Base-by-base conservation (phyloP, 371 early-diverging fungal genomes). In the Zopfochytrium polystomum region DNA sequence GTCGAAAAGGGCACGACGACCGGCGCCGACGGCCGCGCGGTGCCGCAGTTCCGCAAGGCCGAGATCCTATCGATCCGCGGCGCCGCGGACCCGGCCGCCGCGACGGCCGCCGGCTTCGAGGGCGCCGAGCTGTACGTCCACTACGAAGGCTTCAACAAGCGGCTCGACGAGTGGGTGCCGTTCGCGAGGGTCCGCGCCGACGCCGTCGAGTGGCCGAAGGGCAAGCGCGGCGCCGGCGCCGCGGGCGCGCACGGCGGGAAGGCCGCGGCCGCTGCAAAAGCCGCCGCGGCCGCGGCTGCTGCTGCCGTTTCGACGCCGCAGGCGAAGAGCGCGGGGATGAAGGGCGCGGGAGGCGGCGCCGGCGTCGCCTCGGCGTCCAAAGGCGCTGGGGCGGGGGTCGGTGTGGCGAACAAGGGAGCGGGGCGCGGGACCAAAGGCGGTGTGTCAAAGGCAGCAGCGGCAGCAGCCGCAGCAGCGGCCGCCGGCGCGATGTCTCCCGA, bases 121-220 rank as follows among this genome's bases (percentile, higher is more conserved):
- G 43, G 78, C n/a, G 63, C 79, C 18, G 88, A 92, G 75, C 97
- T 90, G 71, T 99, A 99, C 77, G 93, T 99, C 1, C 99, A 99
- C 72, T 99, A 97, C 73, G 85, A 90, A 3, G 92, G 93, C 50
- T 98, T 93, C 76, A 99, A 99, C 82, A 98, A 97, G 73, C 90
- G 99, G 45, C 80, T 99, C 55, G 99, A 99, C 78, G 96, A 96
- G 72, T 99, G 99, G 99, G 91, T 99, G 9, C 50, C 83, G 0
- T 81, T 83, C n/a, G 68, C 77, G 0, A 74, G 87, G 22, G 70
- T 96, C 20, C 86, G 92, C 49, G 72, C 96, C 25, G 70, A 77
- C 13, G 42, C 13, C n/a, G 42, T 42, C n/a, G 42, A 42, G n/a
- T 42, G 42, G 42, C 42, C 42, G n/a, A 42, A 42, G 42, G n/a